These are phyloP conservation scores for Artemisia argyi DNA, from an alignment of 129 eudicot species.

Conservation along the genomic window DNA sequence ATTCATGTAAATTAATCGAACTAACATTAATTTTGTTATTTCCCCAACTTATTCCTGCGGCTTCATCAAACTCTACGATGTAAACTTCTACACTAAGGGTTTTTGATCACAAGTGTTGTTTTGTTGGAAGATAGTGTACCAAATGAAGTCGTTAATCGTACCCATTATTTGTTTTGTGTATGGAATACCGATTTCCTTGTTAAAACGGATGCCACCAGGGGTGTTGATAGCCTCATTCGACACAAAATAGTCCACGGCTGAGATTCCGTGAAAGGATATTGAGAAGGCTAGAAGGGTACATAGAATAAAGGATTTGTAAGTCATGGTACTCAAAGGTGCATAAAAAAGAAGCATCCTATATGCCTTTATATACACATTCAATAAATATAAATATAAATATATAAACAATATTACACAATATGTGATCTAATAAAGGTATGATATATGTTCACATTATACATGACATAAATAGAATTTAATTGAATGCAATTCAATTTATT, in stretches of 20 bases:
- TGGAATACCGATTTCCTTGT: constrained; percentile 12
- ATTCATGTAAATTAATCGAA: neutral
- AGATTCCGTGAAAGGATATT: neutral
- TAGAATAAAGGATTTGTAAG: neutral
- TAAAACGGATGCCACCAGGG: constrained; percentile 9
- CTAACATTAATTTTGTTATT: constrained; percentile 18
- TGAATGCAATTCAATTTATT: too few species aligned
- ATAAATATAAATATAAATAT: too few species aligned
- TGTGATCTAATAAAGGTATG: too few species aligned
- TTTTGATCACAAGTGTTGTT: constrained; percentile 7
- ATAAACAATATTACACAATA: too few species aligned
- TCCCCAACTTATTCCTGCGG: constrained; percentile 13
- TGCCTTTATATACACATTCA: too few species aligned
- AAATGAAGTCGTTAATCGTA: neutral
- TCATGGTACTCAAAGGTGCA: neutral
- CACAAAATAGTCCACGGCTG: constrained; percentile 14
- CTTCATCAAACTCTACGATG: constrained; percentile 15
- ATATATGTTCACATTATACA: too few species aligned
- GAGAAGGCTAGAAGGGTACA: constrained; percentile 11
- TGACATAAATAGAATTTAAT: too few species aligned
- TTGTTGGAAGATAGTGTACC: constrained; percentile 26
- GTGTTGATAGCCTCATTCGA: neutral
- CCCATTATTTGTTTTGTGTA: constrained; percentile 23
- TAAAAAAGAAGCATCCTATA: too few species aligned
- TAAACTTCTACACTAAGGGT: neutral